Evolutionary conservation across 2,329 filamentous ascomycete genomes (phyloP).

Genomic region (Fusarium pininemorale): DNA sequence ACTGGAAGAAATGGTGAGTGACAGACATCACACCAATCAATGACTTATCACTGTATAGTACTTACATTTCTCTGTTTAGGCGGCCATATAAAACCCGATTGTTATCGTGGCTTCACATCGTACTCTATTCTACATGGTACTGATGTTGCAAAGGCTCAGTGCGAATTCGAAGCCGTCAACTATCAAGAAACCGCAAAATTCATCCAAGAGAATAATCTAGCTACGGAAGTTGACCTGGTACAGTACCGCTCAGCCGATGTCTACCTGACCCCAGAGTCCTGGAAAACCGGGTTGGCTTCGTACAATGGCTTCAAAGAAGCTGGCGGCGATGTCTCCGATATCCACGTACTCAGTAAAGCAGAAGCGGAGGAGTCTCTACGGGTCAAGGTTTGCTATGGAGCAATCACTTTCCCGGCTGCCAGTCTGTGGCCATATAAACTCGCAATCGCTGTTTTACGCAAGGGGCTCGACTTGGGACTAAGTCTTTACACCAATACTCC

Average conservation of each 20-base stretch:
- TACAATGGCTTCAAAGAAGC: not conserved
- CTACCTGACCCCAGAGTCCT: not conserved
- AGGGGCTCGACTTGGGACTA: not conserved
- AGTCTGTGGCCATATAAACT: not conserved
- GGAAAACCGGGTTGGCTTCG: not conserved
- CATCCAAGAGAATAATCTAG: not conserved
- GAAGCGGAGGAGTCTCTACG: not conserved
- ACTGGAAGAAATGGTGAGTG: not conserved
- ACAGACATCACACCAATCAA: not conserved
- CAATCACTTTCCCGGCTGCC: not conserved
- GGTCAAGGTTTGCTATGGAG: not conserved
- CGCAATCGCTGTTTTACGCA: not conserved
- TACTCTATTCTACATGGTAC: not conserved
- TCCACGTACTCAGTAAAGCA: not conserved
- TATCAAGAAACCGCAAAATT: not conserved
- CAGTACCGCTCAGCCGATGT: not conserved
- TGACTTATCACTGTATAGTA: no score
- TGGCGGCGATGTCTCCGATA: not conserved
- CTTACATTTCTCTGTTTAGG: not conserved
- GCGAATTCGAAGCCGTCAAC: not conserved
- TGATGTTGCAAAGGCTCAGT: not conserved
- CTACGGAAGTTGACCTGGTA: not conserved
- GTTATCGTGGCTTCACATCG: not conserved
- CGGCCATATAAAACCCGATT: not conserved
- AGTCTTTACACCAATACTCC: not conserved